Percentiles rank a stretch among this genome's conserved stretches.
These are phyloP conservation scores for Triticum timopheevii DNA, from an alignment of 176 grass and related monocot species.

Conservation along the genomic window DNA sequence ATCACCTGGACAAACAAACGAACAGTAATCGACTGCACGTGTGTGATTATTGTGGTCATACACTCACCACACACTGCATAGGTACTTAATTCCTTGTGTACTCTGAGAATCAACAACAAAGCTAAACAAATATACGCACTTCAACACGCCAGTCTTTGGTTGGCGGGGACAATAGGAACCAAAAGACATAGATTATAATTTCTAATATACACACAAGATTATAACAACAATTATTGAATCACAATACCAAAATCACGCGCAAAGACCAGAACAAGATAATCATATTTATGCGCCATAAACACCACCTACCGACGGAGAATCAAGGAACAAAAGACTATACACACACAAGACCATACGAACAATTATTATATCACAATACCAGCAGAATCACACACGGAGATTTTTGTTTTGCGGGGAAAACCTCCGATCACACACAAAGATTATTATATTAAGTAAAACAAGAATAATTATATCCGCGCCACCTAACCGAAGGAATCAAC, in stretches of 20 bases:
- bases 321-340: too few species aligned
- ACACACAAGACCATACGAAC: too few species aligned
- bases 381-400: too few species aligned
- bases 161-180: not conserved
- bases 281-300: not conserved
- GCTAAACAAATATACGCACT: not conserved
- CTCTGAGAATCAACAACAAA: not conserved
- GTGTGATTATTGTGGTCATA: slow-evolving; percentile 4
- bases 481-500: not conserved
- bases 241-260: not conserved
- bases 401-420: too few species aligned
- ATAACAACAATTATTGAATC: not conserved
- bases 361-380: too few species aligned
- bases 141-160: not conserved
- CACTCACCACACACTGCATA: not conserved
- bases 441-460: too few species aligned
- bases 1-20: not conserved
- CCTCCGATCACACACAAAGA: not conserved
- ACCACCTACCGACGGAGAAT: too few species aligned
- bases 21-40: slow-evolving; percentile 13
- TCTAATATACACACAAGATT: not conserved
- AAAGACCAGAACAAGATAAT: not conserved
- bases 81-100: not conserved
- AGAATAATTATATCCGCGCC: not conserved
- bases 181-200: not conserved